Conservation (phyloP, 805 yeast species). For the Starmerella stellata region DNA sequence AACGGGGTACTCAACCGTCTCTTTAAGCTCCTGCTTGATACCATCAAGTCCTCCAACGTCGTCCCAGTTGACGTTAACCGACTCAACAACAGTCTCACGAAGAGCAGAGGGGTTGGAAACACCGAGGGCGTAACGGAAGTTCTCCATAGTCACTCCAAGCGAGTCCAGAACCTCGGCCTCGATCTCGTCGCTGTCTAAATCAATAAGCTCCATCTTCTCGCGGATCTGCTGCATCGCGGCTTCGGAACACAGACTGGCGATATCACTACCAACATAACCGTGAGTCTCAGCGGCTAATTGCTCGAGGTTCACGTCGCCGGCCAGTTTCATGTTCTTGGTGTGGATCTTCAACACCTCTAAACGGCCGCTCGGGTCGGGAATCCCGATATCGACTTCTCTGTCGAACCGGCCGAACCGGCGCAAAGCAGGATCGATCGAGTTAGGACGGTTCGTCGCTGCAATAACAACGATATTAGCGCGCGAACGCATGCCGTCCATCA, state of each 20-base stretch:
- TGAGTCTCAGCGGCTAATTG: conserved; percentile 93
- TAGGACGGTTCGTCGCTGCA: conserved; percentile 89
- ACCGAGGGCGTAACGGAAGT: conserved; percentile 93
- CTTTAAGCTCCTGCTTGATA: conserved; percentile 91
- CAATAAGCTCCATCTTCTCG: conserved; percentile 97
- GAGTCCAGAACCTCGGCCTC: conserved; percentile 95
- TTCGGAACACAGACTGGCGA: conserved; percentile 97
- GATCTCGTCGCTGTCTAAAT: conserved; percentile 86
- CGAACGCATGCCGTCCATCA: conserved; percentile 99
- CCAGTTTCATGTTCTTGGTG: conserved; percentile 96
- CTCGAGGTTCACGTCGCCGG: conserved; percentile 87
- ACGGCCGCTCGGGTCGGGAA: conserved; percentile 97
- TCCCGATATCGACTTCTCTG: conserved; percentile 73
- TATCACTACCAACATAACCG: conserved; percentile 98
- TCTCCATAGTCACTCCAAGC: conserved; percentile 96
- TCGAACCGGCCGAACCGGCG: conserved; percentile 77
- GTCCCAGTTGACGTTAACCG: conserved; percentile 97
- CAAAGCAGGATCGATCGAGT: conserved; percentile 69
- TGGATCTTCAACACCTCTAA: conserved; percentile 91
- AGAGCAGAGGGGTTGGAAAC: conserved; percentile 97
- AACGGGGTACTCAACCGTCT: conserved; percentile 97
- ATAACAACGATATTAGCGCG: conserved; percentile 94
- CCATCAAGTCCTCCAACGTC: conserved; percentile 97
- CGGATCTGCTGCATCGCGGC: conserved; percentile 99
- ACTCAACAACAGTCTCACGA: conserved; percentile 98